Base-by-base conservation (phyloP, 768 basidiomycete species). In the Rhodotorula graminis region DNA sequence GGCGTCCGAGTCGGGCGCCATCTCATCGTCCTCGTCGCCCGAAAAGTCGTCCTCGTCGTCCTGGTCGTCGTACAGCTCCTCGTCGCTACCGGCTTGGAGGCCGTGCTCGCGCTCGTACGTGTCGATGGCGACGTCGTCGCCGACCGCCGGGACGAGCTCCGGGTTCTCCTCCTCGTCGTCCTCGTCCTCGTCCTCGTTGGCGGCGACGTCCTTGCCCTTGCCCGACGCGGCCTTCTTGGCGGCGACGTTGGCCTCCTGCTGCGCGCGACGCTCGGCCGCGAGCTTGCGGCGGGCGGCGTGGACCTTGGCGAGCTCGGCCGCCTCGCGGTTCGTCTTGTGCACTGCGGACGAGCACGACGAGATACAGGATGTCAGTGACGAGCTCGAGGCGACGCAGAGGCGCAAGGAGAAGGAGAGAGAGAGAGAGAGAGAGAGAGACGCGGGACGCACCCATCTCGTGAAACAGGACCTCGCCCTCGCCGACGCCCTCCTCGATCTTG, bases 401-500 rank as follows among this genome's bases (percentile, higher is more conserved):
- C n/a, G n/a, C n/a, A n/a, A n/a, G n/a, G n/a, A n/a, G n/a, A n/a
- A n/a, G n/a, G n/a, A n/a, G n/a, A n/a, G 37, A 37, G 5, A 9
- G 37, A 37, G 37, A n/a, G 37, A 37, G 37, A 37, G 37, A 37
- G 37, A 37, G 37, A 37, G 37, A 37, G 37, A 9, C 37, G 37
- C 5, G 37, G 9, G 37, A 84, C 90, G 77, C 77, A 93, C 95
- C 90, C 78, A 96, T 90, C 82, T 91, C 89, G 80, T 99, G 96
- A 83, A 90, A 96, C 53, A 99, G 89, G 3, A 97, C 92, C 74
- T 86, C 87, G 12, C 96, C 92, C 81, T 95, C 96, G 10, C 94
- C 93, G 27, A 91, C 84, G 33, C 96, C 95, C 80, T 97, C 95
- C 27, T 88, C 87, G 69, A 99, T 93, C 84, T 99, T 99, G 77